Evolutionary conservation across 164 flowering plant genomes (phyloP).

Genomic region (Malania oleifera): DNA sequence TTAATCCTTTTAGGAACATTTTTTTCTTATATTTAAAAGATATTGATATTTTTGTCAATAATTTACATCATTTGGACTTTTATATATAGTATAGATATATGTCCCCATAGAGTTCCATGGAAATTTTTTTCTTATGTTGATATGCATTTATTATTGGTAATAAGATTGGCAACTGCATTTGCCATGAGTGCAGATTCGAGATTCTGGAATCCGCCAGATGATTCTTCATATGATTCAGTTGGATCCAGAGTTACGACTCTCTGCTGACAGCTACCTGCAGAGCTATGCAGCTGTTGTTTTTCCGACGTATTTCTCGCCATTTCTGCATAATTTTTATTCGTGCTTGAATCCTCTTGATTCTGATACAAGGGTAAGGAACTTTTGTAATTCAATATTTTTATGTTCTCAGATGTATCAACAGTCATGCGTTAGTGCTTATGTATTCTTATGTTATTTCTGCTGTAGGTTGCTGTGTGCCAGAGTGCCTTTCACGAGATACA

Average conservation of each 20-base stretch:
- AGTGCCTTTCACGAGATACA: constrained; percentile 78
- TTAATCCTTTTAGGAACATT: too few relatives aligned
- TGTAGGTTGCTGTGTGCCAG: constrained; percentile 80
- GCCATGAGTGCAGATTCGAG: constrained; percentile 62
- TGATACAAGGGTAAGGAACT: constrained; percentile 76
- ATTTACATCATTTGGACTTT: too few relatives aligned
- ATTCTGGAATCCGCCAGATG: constrained; percentile 89
- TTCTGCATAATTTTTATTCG: constrained; percentile 88
- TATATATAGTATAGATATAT: too few relatives aligned
- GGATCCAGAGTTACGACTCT: constrained; percentile 77
- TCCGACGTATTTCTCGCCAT: constrained; percentile 86
- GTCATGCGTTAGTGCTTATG: neutral
- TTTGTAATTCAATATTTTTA: neutral
- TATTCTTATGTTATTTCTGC: constrained; percentile 9
- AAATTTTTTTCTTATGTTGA: too few relatives aligned
- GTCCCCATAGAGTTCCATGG: too few relatives aligned
- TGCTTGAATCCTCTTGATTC: constrained; percentile 87
- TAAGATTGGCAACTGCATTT: neutral
- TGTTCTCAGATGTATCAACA: too few relatives aligned
- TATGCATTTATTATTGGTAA: constrained; percentile 1
- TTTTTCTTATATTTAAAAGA: too few relatives aligned
- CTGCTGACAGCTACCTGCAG: constrained; percentile 91
- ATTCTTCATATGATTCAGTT: constrained; percentile 98
- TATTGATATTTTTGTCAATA: too few relatives aligned
- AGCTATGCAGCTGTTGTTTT: constrained; percentile 67